Evolutionary conservation across 495 filamentous ascomycete species (phyloP), one percentile per base, ranked within the genome.

Genomic region (Aspergillus biplanus): DNA sequence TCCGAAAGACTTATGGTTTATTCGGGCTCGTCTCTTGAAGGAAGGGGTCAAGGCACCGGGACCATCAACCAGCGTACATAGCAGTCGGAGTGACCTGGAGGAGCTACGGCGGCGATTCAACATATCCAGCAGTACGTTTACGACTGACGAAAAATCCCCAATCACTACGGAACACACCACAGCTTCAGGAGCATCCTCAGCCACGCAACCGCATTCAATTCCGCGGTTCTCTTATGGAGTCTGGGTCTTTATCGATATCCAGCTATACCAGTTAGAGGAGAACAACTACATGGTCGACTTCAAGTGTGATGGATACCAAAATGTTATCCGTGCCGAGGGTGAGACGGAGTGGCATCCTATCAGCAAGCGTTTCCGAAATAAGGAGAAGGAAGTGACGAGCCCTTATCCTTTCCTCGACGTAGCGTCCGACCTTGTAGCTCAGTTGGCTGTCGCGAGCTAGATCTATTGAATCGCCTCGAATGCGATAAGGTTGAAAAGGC

Each of bases 281-380:
- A 90, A 91, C 59, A 93, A 93, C 66, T 99, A 93, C 75, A 89
- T 98, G 65, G 95, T 99, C 32, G 95, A 99, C 73, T 98, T 99
- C 84, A 98, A 96, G 71, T 97, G 95, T 70, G 92, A 93, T n/a
- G 95, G 95, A 7, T 99, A 99, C 74, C 95, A 99, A 75, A 90
- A 91, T 42, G 79, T 91, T 55, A 79, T 87, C 55, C 78, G 82
- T n/a, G 72, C 76, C 7, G 73, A 78, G 7, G 73, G 76, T 31
- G 77, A 76, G 13, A 66, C 70, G 12, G 80, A 81, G 52, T 82
- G 80, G 80, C 72, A 72, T 39, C 76, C 80, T 7, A 78, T 82
- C 50, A 80, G 77, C 73, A 81, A 80, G 55, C 73, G 80, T 13
- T 69, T 79, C 68, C 75, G 72, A 56, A 81, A 82, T 65, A 81